Base-by-base conservation (phyloP, 257 asterid genomes). In the Solanum peruvianum region DNA sequence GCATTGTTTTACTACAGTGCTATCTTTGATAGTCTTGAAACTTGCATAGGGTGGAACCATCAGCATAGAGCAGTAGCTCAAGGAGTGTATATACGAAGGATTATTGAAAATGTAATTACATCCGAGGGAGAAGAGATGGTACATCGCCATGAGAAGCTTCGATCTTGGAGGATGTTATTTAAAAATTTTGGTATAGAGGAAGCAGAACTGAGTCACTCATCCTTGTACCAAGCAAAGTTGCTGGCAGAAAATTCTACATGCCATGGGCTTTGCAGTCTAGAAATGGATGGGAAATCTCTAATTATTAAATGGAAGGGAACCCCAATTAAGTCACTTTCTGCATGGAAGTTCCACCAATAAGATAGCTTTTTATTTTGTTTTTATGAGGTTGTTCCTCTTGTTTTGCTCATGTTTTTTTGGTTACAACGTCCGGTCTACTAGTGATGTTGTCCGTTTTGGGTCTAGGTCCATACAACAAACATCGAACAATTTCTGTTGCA, bases 281-380 rank as follows among this genome's bases (percentile, higher is more conserved):
- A 72, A 7, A 89, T 87, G 91, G 80, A 91, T 52, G 93, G 91
- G 76, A 90, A 90, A 83, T 86, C 89, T 47, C 49, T 93, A 87
- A 78, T 89, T 31, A 11, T 91, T 35, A 91, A 92, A 6, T 92
- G 95, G 94, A 91, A 88, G 29, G 95, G 89, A 39, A 84, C 89
- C 66, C 92, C 94, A 2, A 29, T 93, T 25, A 81, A 56, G 67
- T 89, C 90, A 45, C 69, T 93, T 42, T 92, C 93, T 45, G 49
- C 16, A 18, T 72, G 81, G 81, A 72, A 35, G 81, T 72, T 72
- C 45, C 70, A 39, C 45, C 16, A 35, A 37, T 37, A 35, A 72
- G 47, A 37, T 33, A 29, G 75, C 75, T 29, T 67, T 67, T 67
- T 29, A 13, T 67, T 67, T 67, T 67, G 75, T 67, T 67, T 66